Percentiles rank a stretch among this genome's conserved stretches.
These are phyloP conservation scores for Naegleria fowleri DNA, from an alignment of 208 protist genomes.

Conservation along the genomic window DNA sequence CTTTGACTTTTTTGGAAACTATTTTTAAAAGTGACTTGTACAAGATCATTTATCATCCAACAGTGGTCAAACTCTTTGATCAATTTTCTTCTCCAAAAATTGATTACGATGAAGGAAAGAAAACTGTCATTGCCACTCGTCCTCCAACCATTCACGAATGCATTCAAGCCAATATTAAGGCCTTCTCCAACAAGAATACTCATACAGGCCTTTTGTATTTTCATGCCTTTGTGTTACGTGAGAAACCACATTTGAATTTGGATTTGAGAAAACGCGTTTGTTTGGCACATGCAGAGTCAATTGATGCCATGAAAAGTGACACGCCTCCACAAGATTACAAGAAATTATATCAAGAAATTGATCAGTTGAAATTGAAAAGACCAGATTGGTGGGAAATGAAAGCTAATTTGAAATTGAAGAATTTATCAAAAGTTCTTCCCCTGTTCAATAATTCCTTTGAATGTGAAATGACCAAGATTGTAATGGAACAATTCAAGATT, in stretches of 20 bases:
- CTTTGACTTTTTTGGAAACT: no score
- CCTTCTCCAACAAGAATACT: not conserved
- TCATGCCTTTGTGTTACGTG: not conserved
- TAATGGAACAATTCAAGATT: no score
- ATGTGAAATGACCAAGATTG: no score
- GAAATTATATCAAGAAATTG: not conserved
- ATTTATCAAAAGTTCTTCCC: no score
- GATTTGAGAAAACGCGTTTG: not conserved
- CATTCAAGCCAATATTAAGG: not conserved
- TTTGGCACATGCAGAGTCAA: not conserved
- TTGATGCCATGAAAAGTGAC: not conserved
- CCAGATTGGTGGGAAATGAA: not conserved
- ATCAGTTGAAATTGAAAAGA: not conserved
- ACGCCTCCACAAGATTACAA: not conserved
- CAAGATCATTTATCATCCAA: no score
- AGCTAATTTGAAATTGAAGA: not conserved
- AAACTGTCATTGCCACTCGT: not conserved
- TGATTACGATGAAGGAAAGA: not conserved
- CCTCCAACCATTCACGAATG: no score
- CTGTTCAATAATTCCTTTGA: not conserved
- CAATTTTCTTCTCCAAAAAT: not conserved
- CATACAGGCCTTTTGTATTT: not conserved
- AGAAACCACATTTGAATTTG: not conserved
- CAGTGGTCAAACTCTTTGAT: no score
- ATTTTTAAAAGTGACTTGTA: no score